Conservation (phyloP, 2,329 filamentous ascomycete genomes). For the Chaetomiaceae sp. region DNA sequence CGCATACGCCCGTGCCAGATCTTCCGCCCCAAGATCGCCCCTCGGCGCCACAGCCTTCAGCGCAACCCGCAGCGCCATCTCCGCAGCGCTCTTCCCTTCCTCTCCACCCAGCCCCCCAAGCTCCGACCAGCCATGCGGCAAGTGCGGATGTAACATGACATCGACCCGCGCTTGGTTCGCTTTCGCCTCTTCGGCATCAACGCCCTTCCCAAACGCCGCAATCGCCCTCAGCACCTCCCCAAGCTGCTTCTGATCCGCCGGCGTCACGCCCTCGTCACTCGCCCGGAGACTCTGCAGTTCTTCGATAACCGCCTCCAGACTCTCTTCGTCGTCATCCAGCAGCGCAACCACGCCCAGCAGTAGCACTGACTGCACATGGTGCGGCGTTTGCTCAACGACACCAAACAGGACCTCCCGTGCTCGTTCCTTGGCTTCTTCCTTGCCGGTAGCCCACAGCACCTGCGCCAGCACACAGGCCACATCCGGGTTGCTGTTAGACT, state of each 20-base stretch:
- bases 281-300: slow-evolving; percentile 72
- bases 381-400: slow-evolving; percentile 67
- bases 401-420: slow-evolving; percentile 78
- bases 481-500: slow-evolving; percentile 72
- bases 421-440: slow-evolving; percentile 66
- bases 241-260: slow-evolving; percentile 63
- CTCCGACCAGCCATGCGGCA: slow-evolving; percentile 76
- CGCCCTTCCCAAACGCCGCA: slow-evolving; percentile 50
- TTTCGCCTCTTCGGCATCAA: slow-evolving; percentile 45
- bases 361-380: slow-evolving; percentile 74
- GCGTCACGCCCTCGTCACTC: slow-evolving; percentile 54
- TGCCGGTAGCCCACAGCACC: slow-evolving; percentile 87
- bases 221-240: slow-evolving; percentile 73
- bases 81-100: slow-evolving; percentile 49
- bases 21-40: slow-evolving; percentile 62
- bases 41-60: slow-evolving; percentile 67
- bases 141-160: slow-evolving; percentile 74
- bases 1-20: slow-evolving; percentile 68
- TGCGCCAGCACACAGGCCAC: slow-evolving; percentile 84
- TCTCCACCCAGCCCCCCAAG: slow-evolving; percentile 52
- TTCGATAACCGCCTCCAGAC: slow-evolving; percentile 71
- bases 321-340: slow-evolving; percentile 73
- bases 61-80: slow-evolving; percentile 81
- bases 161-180: slow-evolving; percentile 66
- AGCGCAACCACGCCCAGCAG: slow-evolving; percentile 81